Percentiles rank a stretch among this genome's conserved stretches.
Conservation (phyloP, 108 stramenopile species). For the Fragilariopsis cylindrus region DNA sequence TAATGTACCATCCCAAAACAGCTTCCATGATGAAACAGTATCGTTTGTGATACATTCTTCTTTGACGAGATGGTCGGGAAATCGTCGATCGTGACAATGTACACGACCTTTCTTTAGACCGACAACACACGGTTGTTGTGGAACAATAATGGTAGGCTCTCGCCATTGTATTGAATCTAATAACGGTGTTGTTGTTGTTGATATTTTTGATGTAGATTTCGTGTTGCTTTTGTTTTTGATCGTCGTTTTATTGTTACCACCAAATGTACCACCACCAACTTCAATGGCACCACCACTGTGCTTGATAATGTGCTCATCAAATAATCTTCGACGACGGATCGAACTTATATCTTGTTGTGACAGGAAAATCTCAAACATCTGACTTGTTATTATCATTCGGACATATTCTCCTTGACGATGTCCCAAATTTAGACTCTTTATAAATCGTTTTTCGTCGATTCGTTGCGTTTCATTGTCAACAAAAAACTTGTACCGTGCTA, state of each 20-base stretch:
- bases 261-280: background rate
- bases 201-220: background rate
- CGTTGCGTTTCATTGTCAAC: conserved; percentile 41
- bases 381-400: conserved; percentile 35
- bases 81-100: conserved; percentile 10
- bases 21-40: conserved; percentile 4
- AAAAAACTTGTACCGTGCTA: conserved; percentile 52
- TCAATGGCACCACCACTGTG: background rate
- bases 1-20: background rate
- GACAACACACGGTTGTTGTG: background rate
- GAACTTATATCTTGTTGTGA: conserved; percentile 40
- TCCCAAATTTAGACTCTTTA: background rate
- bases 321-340: conserved; percentile 54
- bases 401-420: conserved; percentile 28
- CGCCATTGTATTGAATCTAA: background rate
- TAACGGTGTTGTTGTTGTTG: background rate
- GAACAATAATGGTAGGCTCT: background rate
- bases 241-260: too few relatives aligned
- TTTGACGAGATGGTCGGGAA: background rate
- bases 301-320: conserved; percentile 73
- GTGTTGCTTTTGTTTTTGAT: background rate
- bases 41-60: conserved; percentile 7
- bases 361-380: conserved; percentile 80
- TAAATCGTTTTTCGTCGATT: conserved; percentile 11
- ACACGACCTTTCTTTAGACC: background rate